A percentile compares a stretch with the other conserved stretches of the same genome.
These are phyloP conservation scores for Lecanoromycetidae sp. DNA, from an alignment of 2,329 filamentous ascomycete species.

Conservation along the genomic window DNA sequence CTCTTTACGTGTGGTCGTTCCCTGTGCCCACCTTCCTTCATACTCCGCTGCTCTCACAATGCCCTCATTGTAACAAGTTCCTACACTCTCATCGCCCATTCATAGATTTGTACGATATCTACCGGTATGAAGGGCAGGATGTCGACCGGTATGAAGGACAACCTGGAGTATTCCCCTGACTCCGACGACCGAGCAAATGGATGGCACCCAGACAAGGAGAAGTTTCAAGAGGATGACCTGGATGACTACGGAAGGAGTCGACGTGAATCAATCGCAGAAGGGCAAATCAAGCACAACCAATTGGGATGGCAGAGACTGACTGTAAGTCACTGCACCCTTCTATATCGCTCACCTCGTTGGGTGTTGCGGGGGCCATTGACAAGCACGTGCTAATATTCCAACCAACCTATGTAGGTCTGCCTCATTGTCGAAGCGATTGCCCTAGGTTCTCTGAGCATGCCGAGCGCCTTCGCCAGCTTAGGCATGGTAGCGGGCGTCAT, in stretches of 20 bases:
- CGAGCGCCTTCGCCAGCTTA: constrained; percentile 34
- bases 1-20: too few species aligned
- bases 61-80: not conserved
- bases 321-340: not conserved
- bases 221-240: not conserved
- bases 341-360: not conserved
- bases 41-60: not conserved
- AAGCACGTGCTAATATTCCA: constrained; percentile 1
- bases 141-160: constrained; percentile 1
- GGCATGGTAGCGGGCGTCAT: constrained; percentile 35
- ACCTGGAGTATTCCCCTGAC: not conserved
- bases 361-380: not conserved
- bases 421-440: constrained; percentile 41
- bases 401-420: constrained; percentile 24
- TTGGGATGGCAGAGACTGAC: constrained; percentile 13
- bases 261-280: constrained; percentile 9
- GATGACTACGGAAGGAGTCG: not conserved
- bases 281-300: constrained; percentile 10
- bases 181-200: not conserved
- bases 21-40: not conserved
- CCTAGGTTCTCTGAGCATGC: constrained; percentile 35
- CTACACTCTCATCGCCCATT: not conserved
- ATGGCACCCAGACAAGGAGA: not conserved
- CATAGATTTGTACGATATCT: too few species aligned
- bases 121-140: too few species aligned